A percentile compares a stretch with the other conserved stretches of the same genome.
Conservation (phyloP, 768 basidiomycete species). For the Tephrocybe sp. region DNA sequence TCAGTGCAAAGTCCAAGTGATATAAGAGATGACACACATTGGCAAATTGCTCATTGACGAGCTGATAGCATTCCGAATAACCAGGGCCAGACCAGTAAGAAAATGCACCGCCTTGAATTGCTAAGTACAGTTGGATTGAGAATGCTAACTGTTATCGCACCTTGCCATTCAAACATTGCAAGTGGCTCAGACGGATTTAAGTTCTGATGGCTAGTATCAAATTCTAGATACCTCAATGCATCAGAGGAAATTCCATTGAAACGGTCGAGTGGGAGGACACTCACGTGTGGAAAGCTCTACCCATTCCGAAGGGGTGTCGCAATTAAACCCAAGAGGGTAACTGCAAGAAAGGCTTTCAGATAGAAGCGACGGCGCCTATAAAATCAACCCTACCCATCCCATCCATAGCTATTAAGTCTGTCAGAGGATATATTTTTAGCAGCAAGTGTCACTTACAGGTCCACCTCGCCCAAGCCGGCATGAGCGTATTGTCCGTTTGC, state of each 20-base stretch:
- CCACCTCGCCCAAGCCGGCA: slow-evolving; percentile 31
- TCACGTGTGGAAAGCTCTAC: slow-evolving; percentile 33
- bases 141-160: slow-evolving; percentile 8
- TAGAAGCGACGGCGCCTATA: background rate
- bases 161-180: slow-evolving; percentile 37
- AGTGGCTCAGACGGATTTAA: slow-evolving; percentile 34
- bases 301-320: slow-evolving; percentile 57
- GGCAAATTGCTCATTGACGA: slow-evolving; percentile 36
- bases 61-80: slow-evolving; percentile 29
- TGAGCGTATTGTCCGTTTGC: slow-evolving; percentile 27
- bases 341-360: slow-evolving; percentile 18
- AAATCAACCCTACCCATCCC: slow-evolving; percentile 23
- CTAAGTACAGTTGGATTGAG: background rate
- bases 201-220: slow-evolving; percentile 28
- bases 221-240: slow-evolving; percentile 15
- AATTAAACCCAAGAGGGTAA: slow-evolving; percentile 67
- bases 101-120: slow-evolving; percentile 27
- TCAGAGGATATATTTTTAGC: background rate
- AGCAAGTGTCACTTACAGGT: slow-evolving; percentile 22
- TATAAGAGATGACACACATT: slow-evolving; percentile 22
- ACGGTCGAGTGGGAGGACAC: slow-evolving; percentile 6
- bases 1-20: background rate
- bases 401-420: slow-evolving; percentile 36
- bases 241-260: background rate
- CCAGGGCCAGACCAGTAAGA: slow-evolving; percentile 37